These are phyloP conservation scores for Beauveria varroae DNA, from an alignment of 2,329 filamentous ascomycete species.

Conservation along the genomic window DNA sequence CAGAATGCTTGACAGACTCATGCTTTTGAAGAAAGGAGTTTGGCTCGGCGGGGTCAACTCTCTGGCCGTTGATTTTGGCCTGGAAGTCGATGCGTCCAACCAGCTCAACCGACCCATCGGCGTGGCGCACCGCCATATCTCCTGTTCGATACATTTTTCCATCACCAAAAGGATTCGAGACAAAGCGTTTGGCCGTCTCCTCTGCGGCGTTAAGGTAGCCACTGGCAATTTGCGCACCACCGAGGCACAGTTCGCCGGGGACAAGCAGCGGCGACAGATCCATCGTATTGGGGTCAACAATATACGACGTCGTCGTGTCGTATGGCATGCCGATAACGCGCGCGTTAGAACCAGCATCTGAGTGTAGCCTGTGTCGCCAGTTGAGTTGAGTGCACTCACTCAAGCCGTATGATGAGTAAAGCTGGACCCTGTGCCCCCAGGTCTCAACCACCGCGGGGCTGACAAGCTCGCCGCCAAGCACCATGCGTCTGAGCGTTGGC, in stretches of 20 bases:
- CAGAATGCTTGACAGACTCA: not conserved
- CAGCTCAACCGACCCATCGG: slow-evolving; percentile 14
- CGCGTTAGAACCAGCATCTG: not conserved
- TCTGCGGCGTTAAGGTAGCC: not conserved
- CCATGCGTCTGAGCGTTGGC: slow-evolving; percentile 9
- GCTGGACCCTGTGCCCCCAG: not conserved
- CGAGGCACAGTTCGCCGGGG: not conserved
- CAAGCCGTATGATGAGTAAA: not conserved
- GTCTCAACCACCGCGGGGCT: not conserved
- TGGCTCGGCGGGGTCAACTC: slow-evolving; percentile 12
- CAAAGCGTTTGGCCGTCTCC: not conserved
- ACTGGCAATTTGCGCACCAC: not conserved
- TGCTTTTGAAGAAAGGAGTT: not conserved
- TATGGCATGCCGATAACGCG: not conserved
- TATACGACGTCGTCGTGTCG: not conserved
- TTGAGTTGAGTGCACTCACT: not conserved
- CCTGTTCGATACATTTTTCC: slow-evolving; percentile 16
- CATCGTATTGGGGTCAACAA: not conserved
- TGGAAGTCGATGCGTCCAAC: slow-evolving; percentile 18
- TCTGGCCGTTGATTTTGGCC: slow-evolving; percentile 19
- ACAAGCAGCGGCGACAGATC: not conserved
- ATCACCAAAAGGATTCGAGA: not conserved
- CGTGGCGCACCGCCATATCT: slow-evolving; percentile 15
- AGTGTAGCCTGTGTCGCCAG: not conserved
- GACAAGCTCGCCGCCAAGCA: not conserved